A percentile compares a stretch with the other conserved stretches of the same genome.
Evolutionary conservation across 805 yeast species (phyloP).

Genomic region (Lachancea waltii): DNA sequence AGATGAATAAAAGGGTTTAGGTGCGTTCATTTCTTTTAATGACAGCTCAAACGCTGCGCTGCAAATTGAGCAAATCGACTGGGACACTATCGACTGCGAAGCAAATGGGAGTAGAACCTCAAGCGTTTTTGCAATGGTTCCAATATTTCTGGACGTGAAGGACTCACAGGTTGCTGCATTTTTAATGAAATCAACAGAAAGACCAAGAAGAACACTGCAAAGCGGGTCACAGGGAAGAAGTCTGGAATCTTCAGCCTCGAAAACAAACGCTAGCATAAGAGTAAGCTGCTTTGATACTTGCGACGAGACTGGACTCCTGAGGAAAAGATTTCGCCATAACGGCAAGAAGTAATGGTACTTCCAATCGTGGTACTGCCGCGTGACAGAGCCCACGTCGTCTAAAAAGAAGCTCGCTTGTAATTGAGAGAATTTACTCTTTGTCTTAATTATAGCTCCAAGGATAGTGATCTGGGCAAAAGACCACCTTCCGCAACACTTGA

Average conservation of each 20-base stretch:
- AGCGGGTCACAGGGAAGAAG: slow-evolving; percentile 16
- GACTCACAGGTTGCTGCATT: slow-evolving; percentile 3
- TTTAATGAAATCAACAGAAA: slow-evolving; percentile 12
- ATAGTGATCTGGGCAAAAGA: slow-evolving; percentile 18
- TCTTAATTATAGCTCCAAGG: slow-evolving; percentile 22
- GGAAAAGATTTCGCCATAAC: slow-evolving; percentile 12
- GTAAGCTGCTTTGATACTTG: slow-evolving; percentile 3
- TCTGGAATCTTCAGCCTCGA: slow-evolving; percentile 1
- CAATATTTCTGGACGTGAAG: slow-evolving; percentile 15
- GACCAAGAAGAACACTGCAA: slow-evolving; percentile 11
- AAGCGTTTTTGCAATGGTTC: slow-evolving; percentile 19
- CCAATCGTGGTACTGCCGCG: slow-evolving; percentile 18
- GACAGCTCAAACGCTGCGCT: slow-evolving; percentile 12
- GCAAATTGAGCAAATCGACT: slow-evolving; percentile 11
- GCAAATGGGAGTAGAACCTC: slow-evolving; percentile 14
- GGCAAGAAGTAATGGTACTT: slow-evolving; percentile 19
- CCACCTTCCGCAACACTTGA: slow-evolving; percentile 18
- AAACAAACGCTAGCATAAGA: slow-evolving; percentile 11
- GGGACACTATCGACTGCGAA: not conserved
- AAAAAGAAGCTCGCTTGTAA: slow-evolving; percentile 19
- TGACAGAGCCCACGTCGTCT: slow-evolving; percentile 22
- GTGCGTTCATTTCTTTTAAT: slow-evolving; percentile 12
- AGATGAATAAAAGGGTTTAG: slow-evolving; percentile 13
- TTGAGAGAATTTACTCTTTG: slow-evolving; percentile 11
- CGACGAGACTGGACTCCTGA: not conserved